Evolutionary conservation across 352 stramenopile species (phyloP), one percentile per base, ranked within the genome.

Genomic region (Globisporangium uncinulatum): DNA sequence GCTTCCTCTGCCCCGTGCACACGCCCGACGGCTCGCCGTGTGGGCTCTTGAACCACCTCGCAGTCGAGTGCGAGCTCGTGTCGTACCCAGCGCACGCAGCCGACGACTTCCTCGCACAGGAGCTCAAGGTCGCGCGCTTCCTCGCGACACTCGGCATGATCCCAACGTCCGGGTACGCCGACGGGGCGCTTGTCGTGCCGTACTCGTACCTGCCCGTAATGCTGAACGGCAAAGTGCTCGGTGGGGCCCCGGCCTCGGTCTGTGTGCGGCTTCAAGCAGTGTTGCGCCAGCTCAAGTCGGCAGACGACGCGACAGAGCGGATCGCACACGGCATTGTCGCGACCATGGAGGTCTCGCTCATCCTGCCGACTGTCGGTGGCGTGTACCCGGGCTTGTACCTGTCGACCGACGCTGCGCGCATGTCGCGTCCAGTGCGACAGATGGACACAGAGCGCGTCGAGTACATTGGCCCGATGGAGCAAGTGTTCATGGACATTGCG

Each of bases 1-100:
- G 97, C 8, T 99, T 99, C 66, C 61, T 99, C 39, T 99, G 97
- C 74, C 97, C 97, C 10, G 97, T 99, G 29, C 96, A 99, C 66
- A 99, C 97, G n/a, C 97, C 97, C 8, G 97, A 99, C 94, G 97
- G 97, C 36, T 96, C 93, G 48, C 97, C 97, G 19, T 99, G 97
- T 84, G 97, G 97, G 72, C 74, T 99, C 55, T 66, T 99, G 37
- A 99, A 98, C 82, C 97, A 99, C 71, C 79, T 99, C 56, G 87
- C 96, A 19, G 84, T 98, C 37, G 95, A 98, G 64, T 96, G 85
- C 61, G 60, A 92, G 61, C 78, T 97, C 21, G 77, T 97, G 9
- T 90, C 69, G 41, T 77, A 88, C 51, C 87, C 87, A 8, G 76
- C 86, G 13, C 83, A 88, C 60, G 78, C 81, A 53, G 65, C 79